phyloP scores from a whole-genome alignment of 2,329 filamentous ascomycete genomes.

The Ophiobolus disseminans region DNA sequence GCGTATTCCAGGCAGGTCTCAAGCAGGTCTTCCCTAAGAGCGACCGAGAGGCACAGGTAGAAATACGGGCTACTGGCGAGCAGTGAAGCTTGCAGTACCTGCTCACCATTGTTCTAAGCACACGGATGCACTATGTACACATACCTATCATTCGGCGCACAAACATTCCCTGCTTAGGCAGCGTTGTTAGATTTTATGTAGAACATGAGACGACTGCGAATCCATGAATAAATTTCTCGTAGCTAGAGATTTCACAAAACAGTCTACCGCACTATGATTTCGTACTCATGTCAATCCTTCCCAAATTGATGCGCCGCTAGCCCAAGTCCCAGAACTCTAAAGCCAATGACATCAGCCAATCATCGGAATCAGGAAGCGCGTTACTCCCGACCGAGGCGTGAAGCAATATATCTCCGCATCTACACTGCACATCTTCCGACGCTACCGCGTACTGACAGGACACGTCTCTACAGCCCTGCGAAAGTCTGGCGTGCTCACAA shows the following conservation, averaged over 20 bases:
- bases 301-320: no score
- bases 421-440: constrained; percentile 2
- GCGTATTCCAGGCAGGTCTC: constrained; percentile 79
- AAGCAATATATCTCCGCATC: constrained; percentile 23
- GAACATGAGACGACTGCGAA: no score
- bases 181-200: no score
- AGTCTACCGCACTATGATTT: no score
- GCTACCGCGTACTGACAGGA: constrained; percentile 6
- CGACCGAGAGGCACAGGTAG: constrained; percentile 35
- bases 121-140: not conserved
- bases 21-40: constrained; percentile 73
- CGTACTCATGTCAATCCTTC: no score
- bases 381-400: constrained; percentile 13
- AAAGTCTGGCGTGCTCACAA: not conserved
- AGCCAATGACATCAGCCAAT: constrained; percentile 29
- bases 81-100: constrained; percentile 11
- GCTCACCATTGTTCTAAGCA: no score
- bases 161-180: no score
- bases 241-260: no score
- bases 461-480: constrained; percentile 11
- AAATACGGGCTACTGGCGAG: constrained; percentile 31
- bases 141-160: no score
- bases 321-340: constrained; percentile 6
- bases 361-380: constrained; percentile 17
- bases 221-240: no score